Percentiles rank a stretch among this genome's conserved stretches.
phyloP scores from a whole-genome alignment of 441 rosid genomes.

The Populus tomentosa region DNA sequence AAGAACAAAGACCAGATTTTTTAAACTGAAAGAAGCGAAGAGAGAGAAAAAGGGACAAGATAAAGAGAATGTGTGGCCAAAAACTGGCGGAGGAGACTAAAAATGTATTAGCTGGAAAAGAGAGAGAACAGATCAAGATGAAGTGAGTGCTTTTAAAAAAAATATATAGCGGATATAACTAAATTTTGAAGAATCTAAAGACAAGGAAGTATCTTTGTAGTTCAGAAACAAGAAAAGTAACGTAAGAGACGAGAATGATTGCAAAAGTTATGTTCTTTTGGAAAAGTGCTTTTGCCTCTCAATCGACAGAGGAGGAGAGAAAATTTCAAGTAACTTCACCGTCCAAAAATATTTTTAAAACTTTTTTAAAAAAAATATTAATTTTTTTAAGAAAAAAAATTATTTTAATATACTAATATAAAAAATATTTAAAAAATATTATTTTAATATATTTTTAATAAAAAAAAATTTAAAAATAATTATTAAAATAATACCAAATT shows the following conservation, averaged over 20 bases:
- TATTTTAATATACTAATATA: no score
- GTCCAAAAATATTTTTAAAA: no score
- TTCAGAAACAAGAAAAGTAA: conserved; percentile 4
- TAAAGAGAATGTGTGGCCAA: conserved; percentile 18
- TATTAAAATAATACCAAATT: no score
- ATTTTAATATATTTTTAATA: no score
- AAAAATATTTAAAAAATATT: no score
- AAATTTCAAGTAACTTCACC: background rate
- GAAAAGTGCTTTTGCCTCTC: conserved; percentile 26
- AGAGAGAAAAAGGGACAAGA: background rate
- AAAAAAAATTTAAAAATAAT: no score
- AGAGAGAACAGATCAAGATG: conserved; percentile 20
- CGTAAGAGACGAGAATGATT: background rate
- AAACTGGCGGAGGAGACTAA: conserved; percentile 35
- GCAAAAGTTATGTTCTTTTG: no score
- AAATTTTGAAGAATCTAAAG: conserved; percentile 23
- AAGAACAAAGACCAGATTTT: background rate
- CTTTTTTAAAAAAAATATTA: no score
- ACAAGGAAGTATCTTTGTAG: conserved; percentile 1
- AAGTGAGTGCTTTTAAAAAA: background rate
- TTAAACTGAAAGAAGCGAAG: background rate
- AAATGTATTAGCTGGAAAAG: conserved; percentile 31
- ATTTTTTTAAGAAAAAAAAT: no score
- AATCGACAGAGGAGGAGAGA: background rate
- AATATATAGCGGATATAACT: conserved; percentile 8